Evolutionary conservation across 768 basidiomycete genomes (phyloP), one percentile per base, ranked within the genome.

Genomic region (Termitomyces titanicus): DNA sequence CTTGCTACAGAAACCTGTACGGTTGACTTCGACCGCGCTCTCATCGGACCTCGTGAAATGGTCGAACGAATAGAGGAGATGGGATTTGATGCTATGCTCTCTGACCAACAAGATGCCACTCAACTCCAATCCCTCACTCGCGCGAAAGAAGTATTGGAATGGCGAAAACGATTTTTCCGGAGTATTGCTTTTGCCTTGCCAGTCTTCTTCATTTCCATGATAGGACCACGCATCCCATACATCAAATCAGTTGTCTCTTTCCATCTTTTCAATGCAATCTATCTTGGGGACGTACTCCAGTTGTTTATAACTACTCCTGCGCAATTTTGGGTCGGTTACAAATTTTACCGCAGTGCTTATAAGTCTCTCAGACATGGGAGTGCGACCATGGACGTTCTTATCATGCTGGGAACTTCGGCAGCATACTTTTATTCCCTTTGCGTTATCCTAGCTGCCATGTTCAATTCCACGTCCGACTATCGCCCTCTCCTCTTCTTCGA

Each of bases 331-430:
- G 77, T 98, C 37, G 97, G 94, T 3, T 74, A 72, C 52, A 86
- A 85, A 60, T 98, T 98, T 72, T 96, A 97, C 70, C 79, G 79
- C 40, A 90, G 85, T 58, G 94, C 97, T 8, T 97, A 81, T 78
- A 96, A 95, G 71, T 85, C 94, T 5, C 74, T 98, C 50, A 90
- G 84, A 67, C 97, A 99, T 70, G 81, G 84, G 27, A 81, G 84
- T 9, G 91, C 94, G 7, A 99, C 96, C 2, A 99, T 99, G 96
- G 97, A 99, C 68, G 94, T 98, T 38, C 89, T 99, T 43, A 84
- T 99, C 65, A 91, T 94, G 72, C 80, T 98, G 33, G 97, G 96
- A 48, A 98, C 96, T 4, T 89, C 93, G 0, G 88, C 96, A 0
- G 92, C 97, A 8, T 98, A 96, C 68, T 78, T 87, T 61, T 99